Base-by-base conservation (phyloP, 331 rosid species). In the Malus hybrid region DNA sequence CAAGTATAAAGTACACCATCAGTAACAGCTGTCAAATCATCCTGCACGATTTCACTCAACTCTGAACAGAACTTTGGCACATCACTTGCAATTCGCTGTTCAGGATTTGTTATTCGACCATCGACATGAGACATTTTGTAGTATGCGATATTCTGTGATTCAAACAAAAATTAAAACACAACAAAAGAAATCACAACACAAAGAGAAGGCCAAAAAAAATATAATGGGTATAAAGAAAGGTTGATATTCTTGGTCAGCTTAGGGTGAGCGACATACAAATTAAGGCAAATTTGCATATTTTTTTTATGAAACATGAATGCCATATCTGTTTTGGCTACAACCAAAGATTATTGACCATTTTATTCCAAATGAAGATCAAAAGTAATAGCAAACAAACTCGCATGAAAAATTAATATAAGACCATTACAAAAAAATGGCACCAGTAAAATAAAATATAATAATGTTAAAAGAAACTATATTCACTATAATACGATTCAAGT, bases 91-190 rank as follows among this genome's bases (percentile, higher is more conserved):
- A 95, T 90, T 81, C 97, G 86, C 83, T 94, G 99, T 85, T 94
- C 99, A 31, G 97, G 99, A 78, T 89, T 94, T 20, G 80, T 80
- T 78, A 95, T 91, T 78, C 97, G 99, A 73, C 97, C 96, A 82
- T 95, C 97, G 8, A 95, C 99, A 65, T 95, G 97, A 16, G 99
- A 95, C 71, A 95, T 73, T 80, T 95, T 95, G 93, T 95, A 95
- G 81, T 95, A 95, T 46, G 92, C 95, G 88, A 95, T 89, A 83
- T 92, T 92, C 99, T 95, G 97, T 81, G 71, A 88, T 82, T 66
- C 79, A 80, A 80, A 70, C 61, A 77, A 70, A 22, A 57, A 76
- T 82, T 75, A 80, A 73, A 16, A 79, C 63, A 68, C 27, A 65
- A 78, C 12, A 46, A 48, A 32, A 59, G 62, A 55, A 18, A 71